These are phyloP conservation scores for Mycena venus DNA, from an alignment of 768 basidiomycete genomes.

Conservation along the genomic window DNA sequence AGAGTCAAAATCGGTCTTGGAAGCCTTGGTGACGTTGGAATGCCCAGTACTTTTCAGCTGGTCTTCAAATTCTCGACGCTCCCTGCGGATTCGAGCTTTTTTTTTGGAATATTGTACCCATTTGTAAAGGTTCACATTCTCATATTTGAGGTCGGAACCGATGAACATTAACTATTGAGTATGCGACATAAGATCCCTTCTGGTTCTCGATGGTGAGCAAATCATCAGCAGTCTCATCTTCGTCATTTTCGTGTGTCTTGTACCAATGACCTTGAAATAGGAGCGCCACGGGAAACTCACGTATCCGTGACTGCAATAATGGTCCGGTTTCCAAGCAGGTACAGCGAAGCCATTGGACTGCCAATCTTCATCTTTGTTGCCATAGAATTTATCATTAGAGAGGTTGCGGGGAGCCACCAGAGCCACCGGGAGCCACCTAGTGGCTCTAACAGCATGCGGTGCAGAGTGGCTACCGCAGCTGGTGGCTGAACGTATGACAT, in stretches of 20 bases:
- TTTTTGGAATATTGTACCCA: slow-evolving; percentile 29
- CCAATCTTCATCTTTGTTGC: slow-evolving; percentile 47
- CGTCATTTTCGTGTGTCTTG: too few species aligned
- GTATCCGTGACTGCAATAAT: slow-evolving; percentile 47
- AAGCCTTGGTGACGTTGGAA: neutral
- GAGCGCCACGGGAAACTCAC: slow-evolving; percentile 44
- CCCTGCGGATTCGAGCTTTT: neutral
- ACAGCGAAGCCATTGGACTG: slow-evolving; percentile 46
- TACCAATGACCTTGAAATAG: slow-evolving; percentile 16
- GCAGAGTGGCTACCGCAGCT: too few species aligned
- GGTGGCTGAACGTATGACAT: too few species aligned
- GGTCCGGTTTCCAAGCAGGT: slow-evolving; percentile 50
- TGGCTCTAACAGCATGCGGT: too few species aligned
- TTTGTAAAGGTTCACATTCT: slow-evolving; percentile 37
- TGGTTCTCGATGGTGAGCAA: neutral
- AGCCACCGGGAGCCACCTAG: too few species aligned
- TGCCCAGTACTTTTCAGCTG: too few species aligned
- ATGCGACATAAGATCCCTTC: slow-evolving; percentile 21
- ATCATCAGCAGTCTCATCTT: neutral
- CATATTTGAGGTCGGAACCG: slow-evolving; percentile 33
- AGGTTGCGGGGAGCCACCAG: too few species aligned
- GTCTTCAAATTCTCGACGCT: neutral
- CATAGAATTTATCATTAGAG: slow-evolving; percentile 15
- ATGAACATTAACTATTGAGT: slow-evolving; percentile 41
- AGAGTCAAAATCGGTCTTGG: too few species aligned